These are phyloP conservation scores for Aquilaria agallochum DNA, from an alignment of 441 rosid genomes.

Conservation along the genomic window DNA sequence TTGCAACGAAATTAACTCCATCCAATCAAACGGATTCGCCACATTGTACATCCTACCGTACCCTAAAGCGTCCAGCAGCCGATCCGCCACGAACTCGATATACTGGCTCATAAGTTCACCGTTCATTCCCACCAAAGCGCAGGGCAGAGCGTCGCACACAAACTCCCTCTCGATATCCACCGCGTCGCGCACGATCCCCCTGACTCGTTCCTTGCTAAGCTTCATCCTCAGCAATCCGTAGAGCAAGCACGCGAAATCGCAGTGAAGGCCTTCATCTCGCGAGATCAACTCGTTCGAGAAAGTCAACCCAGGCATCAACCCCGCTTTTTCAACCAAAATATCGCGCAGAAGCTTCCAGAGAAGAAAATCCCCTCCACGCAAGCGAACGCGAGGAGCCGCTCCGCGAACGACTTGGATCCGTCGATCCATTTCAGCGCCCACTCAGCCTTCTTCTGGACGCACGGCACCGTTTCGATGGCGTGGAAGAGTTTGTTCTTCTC, in stretches of 20 bases:
- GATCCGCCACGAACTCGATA: conserved; percentile 68
- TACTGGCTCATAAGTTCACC: conserved; percentile 54
- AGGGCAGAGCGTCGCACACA: conserved; percentile 61
- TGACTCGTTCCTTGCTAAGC: conserved; percentile 42
- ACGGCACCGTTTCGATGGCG: conserved; percentile 58
- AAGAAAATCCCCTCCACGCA: conserved; percentile 60
- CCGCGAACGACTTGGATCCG: conserved; percentile 48
- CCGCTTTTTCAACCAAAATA: conserved; percentile 52
- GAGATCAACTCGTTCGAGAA: conserved; percentile 56
- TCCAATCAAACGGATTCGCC: conserved; percentile 67
- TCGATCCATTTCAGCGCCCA: conserved; percentile 68
- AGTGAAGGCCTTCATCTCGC: conserved; percentile 52
- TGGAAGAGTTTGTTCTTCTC: conserved; percentile 50
- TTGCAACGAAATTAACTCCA: conserved; percentile 64
- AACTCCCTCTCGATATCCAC: conserved; percentile 66
- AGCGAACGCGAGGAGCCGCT: conserved; percentile 41
- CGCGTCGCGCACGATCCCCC: conserved; percentile 40
- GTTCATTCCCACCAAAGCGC: conserved; percentile 71
- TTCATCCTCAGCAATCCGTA: conserved; percentile 27
- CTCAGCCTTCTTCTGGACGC: conserved; percentile 53
- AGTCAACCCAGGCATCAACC: conserved; percentile 47
- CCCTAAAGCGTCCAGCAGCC: conserved; percentile 55
- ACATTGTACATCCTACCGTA: conserved; percentile 43
- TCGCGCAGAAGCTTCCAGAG: conserved; percentile 51
- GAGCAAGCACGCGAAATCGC: conserved; percentile 46